Conservation (phyloP, 768 basidiomycete genomes). For the Fibroporia radiculosa region DNA sequence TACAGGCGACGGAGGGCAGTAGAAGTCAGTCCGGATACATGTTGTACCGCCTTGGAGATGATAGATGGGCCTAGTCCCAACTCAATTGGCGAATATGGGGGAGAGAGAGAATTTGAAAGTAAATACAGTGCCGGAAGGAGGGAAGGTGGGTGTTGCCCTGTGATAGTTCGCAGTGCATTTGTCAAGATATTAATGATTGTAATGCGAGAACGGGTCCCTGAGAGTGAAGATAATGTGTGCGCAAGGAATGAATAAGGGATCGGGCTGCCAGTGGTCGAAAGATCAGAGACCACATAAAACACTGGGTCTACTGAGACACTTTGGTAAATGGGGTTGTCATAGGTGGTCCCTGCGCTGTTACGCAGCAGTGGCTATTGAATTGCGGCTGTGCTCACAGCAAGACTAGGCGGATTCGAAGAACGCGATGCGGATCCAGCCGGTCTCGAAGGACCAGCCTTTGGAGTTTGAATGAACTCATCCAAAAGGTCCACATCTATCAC, state of each 20-base stretch:
- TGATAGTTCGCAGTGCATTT: slow-evolving; percentile 67
- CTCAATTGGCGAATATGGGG: slow-evolving; percentile 66
- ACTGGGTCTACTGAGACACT: slow-evolving; percentile 35
- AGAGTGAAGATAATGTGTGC: slow-evolving; percentile 51
- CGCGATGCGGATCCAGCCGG: too few species aligned
- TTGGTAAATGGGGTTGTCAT: slow-evolving; percentile 1
- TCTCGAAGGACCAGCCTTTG: too few species aligned
- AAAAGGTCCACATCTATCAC: slow-evolving; percentile 28
- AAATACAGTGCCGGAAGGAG: slow-evolving; percentile 75
- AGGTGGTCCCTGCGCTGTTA: too few species aligned
- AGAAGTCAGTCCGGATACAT: slow-evolving; percentile 58
- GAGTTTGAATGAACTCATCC: too few species aligned
- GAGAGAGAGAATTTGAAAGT: slow-evolving; percentile 72
- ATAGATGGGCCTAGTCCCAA: slow-evolving; percentile 63
- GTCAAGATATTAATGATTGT: slow-evolving; percentile 60
- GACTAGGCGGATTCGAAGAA: too few species aligned
- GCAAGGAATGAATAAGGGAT: slow-evolving; percentile 70
- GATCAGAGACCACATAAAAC: slow-evolving; percentile 32
- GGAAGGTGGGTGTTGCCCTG: slow-evolving; percentile 56
- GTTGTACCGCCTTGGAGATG: slow-evolving; percentile 63
- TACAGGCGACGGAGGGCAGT: slow-evolving; percentile 57
- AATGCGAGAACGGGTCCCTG: slow-evolving; percentile 66
- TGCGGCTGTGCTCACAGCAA: too few species aligned
- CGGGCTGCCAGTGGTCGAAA: slow-evolving; percentile 39
- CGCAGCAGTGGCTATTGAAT: too few species aligned